Conservation (phyloP, 2,329 filamentous ascomycete genomes). For the Rhinocladiella similis region DNA sequence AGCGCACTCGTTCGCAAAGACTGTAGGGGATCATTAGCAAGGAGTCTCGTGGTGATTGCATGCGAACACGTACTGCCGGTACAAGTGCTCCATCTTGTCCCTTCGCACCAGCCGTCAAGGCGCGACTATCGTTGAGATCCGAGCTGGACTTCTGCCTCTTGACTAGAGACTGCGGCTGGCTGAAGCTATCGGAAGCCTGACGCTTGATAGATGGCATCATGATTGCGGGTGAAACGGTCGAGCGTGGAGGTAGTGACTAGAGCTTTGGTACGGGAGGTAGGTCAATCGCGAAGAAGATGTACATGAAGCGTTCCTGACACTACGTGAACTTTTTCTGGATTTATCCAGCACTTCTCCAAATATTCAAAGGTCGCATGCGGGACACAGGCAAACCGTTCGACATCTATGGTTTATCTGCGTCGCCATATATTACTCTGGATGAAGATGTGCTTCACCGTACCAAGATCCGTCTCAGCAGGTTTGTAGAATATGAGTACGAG, state of each 20-base stretch:
- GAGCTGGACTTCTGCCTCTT: slow-evolving; percentile 81
- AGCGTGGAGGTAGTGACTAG: slow-evolving; percentile 1
- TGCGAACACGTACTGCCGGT: slow-evolving; percentile 58
- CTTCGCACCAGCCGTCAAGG: slow-evolving; percentile 56
- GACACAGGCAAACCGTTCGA: neutral
- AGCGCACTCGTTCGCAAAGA: slow-evolving; percentile 76
- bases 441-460: no score
- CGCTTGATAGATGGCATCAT: slow-evolving; percentile 89
- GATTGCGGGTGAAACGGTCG: slow-evolving; percentile 4
- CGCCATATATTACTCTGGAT: neutral
- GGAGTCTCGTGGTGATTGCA: slow-evolving; percentile 16
- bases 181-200: slow-evolving; percentile 80
- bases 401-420: neutral
- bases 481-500: no score
- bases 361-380: neutral
- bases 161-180: slow-evolving; percentile 75
- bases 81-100: slow-evolving; percentile 62
- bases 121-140: slow-evolving; percentile 55
- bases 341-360: slow-evolving; percentile 1
- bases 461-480: no score
- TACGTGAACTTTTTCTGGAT: neutral
- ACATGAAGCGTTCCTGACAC: no score
- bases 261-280: slow-evolving; percentile 16
- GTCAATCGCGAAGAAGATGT: slow-evolving; percentile 6
- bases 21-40: slow-evolving; percentile 47